Base-by-base conservation (phyloP, 768 basidiomycete species). In the Mrakia gelida region DNA sequence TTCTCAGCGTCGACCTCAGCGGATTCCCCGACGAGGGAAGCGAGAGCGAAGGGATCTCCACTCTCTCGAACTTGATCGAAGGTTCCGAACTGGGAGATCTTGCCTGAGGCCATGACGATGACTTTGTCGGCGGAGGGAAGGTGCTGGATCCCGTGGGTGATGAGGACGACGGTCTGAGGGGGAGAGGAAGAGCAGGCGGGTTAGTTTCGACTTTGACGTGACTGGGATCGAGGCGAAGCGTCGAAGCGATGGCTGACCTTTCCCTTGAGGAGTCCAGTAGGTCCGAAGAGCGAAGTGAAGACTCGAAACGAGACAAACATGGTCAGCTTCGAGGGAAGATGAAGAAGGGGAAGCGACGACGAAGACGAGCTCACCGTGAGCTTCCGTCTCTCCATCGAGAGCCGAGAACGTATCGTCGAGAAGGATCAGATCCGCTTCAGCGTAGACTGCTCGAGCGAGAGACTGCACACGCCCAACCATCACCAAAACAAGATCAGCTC, bases 381-480 rank as follows among this genome's bases (percentile, higher is more conserved):
- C 79, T 65, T 82, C 81, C 28, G 80, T 80, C 21, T 78, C 79
- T 13, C 80, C 80, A 49, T 82, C 81, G 32, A 82, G 79, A 26
- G 81, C 81, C 7, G 80, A 81, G 75, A 82, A 81, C 15, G 76
- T 71, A 61, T 82, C 81, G 54, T 82, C 81, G 8, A 82, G 80
- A 11, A 82, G 73, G 23, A 75, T 71, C 3, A 81, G 76, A 52
- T 80, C 79, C 65, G 78, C 73, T 23, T 30, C 73, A 26, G 73
- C 80, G 41, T 82, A 82, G 9, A 82, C 65, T 15, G 80, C 81
- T 28, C 81, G 80, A 75, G 81, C 81, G 9, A 82, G 75, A 16
- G 56, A 54, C 76, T 77, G 54, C 8, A 13, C 11, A 45, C 8
- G 18, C 2, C 5, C 45, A 10, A 7, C 9, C 9, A 45, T 6